Percentiles rank a stretch among this genome's conserved stretches.
Evolutionary conservation across 2,329 filamentous ascomycete genomes (phyloP).

Genomic region (Sporothrix globosa): DNA sequence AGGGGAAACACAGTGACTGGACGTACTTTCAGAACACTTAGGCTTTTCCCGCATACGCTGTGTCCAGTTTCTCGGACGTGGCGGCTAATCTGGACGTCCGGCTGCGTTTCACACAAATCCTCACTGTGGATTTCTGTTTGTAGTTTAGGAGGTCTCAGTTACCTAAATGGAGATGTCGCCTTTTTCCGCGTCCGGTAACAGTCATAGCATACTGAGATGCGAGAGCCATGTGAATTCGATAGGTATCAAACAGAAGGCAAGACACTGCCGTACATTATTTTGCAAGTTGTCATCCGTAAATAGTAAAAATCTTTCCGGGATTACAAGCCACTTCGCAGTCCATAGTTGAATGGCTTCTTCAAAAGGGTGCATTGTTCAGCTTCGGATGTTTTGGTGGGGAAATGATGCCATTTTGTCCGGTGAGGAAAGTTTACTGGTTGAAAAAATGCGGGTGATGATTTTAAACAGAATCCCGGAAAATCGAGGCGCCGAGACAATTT

Average conservation of each 20-base stretch:
- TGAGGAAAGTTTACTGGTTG: background rate
- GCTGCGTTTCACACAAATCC: slow-evolving; percentile 24
- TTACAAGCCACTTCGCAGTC: too few species aligned
- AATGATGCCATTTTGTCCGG: slow-evolving; percentile 4
- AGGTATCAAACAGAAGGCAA: too few species aligned
- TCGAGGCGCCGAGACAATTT: background rate
- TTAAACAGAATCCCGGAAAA: background rate
- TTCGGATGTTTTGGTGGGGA: slow-evolving; percentile 20
- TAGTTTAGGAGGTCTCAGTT: background rate
- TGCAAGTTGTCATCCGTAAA: too few species aligned
- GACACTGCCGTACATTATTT: too few species aligned
- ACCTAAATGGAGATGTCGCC: background rate
- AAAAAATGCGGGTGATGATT: background rate
- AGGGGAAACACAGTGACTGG: too few species aligned
- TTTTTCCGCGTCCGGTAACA: background rate
- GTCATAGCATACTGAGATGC: too few species aligned
- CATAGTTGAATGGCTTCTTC: too few species aligned
- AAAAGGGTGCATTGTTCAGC: background rate
- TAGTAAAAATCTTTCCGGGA: too few species aligned
- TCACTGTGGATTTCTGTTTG: background rate
- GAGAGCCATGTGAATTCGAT: too few species aligned
- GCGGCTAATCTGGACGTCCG: slow-evolving; percentile 29
- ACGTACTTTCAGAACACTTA: too few species aligned
- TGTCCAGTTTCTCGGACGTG: slow-evolving; percentile 10
- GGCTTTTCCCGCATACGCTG: too few species aligned